Conservation (phyloP, 306 rosid species). For the Lathyrus oleraceus region DNA sequence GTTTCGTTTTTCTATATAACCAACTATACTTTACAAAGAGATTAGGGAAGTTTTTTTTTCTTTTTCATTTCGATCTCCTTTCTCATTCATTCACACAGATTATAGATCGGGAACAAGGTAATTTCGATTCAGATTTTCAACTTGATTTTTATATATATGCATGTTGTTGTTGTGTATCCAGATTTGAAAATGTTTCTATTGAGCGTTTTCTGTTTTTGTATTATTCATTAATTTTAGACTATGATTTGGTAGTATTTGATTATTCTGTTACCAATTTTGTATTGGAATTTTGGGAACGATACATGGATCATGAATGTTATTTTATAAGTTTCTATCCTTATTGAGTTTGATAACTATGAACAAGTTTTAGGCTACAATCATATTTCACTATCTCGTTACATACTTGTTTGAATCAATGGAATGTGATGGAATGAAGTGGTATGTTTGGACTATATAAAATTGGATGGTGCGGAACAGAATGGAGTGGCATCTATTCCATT, state of each 20-base stretch:
- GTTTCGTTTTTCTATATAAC: neutral
- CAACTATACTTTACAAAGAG: neutral
- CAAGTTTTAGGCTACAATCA: neutral
- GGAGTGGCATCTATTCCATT: no score
- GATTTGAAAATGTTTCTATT: neutral
- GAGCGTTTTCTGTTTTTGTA: neutral
- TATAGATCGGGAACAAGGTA: constrained; percentile 7
- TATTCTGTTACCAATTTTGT: neutral
- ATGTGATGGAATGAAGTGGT: no score
- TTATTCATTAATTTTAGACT: neutral
- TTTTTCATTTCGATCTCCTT: neutral
- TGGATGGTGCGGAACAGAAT: no score
- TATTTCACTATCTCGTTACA: neutral
- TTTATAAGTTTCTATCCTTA: neutral
- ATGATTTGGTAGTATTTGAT: neutral
- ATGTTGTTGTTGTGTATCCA: neutral
- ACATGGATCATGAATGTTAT: neutral
- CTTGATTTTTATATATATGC: neutral
- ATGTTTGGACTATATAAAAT: no score
- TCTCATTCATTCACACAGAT: neutral
- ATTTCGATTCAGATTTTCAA: neutral
- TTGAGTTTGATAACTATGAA: neutral
- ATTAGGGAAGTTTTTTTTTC: neutral
- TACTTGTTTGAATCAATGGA: neutral
- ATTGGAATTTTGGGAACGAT: neutral